A percentile compares a stretch with the other conserved stretches of the same genome.
phyloP scores from a whole-genome alignment of 2,329 filamentous ascomycete species.

The Plenodomus lindquistii region DNA sequence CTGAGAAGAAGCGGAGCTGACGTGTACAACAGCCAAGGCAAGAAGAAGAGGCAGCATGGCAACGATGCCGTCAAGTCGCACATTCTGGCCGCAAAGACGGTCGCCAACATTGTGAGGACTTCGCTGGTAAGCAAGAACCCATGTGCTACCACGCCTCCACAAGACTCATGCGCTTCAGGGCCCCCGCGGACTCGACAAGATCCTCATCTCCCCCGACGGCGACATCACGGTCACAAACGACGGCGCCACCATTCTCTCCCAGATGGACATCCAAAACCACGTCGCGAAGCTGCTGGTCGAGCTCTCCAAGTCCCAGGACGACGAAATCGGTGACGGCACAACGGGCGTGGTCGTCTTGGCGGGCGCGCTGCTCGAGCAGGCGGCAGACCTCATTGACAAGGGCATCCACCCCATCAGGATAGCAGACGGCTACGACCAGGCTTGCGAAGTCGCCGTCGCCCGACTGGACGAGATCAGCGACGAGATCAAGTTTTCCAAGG shows the following conservation, averaged over 20 bases:
- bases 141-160: not conserved
- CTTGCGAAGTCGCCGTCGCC: slow-evolving; percentile 92
- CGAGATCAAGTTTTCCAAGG: slow-evolving; percentile 79
- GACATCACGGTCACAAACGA: slow-evolving; percentile 99
- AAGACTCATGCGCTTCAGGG: slow-evolving; percentile 55
- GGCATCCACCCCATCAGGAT: slow-evolving; percentile 99
- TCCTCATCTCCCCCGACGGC: slow-evolving; percentile 96
- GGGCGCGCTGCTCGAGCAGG: slow-evolving; percentile 92
- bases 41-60: slow-evolving; percentile 95
- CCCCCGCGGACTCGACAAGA: slow-evolving; percentile 96
- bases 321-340: slow-evolving; percentile 97
- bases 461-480: slow-evolving; percentile 94
- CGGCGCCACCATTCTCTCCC: slow-evolving; percentile 92
- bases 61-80: slow-evolving; percentile 98
- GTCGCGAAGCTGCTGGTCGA: slow-evolving; percentile 96
- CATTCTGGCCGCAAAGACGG: slow-evolving; percentile 93
- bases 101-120: slow-evolving; percentile 96
- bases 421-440: slow-evolving; percentile 96
- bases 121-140: slow-evolving; percentile 65
- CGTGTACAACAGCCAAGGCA: slow-evolving; percentile 72
- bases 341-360: slow-evolving; percentile 97
- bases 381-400: slow-evolving; percentile 97
- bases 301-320: slow-evolving; percentile 96
- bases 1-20: slow-evolving; percentile 31
- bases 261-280: slow-evolving; percentile 99